Conservation (phyloP, 106 monocot genomes). For the Dendrobium huoshanense region DNA sequence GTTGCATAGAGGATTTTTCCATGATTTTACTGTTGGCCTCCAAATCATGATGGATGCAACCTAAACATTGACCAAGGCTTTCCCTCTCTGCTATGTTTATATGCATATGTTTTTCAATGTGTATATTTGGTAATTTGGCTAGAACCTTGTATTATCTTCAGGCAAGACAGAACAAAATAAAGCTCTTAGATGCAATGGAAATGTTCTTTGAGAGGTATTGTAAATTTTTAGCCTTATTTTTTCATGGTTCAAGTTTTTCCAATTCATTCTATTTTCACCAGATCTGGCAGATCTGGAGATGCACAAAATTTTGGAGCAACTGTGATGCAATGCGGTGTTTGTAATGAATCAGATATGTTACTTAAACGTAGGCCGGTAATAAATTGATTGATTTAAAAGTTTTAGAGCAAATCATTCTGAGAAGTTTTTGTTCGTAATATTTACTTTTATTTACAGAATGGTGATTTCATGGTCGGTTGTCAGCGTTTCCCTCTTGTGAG, state of each 20-base stretch:
- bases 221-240: not conserved
- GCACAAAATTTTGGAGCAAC: slow-evolving; percentile 30
- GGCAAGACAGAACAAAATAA: slow-evolving; percentile 71
- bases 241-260: slow-evolving; percentile 2
- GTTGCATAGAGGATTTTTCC: not conserved
- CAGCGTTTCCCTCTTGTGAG: slow-evolving; percentile 62
- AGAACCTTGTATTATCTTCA: slow-evolving; percentile 8
- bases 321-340: slow-evolving; percentile 62
- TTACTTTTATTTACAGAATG: slow-evolving; percentile 54
- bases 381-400: not conserved
- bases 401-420: not conserved
- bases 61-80: not conserved
- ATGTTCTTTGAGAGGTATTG: slow-evolving; percentile 79
- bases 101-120: not conserved
- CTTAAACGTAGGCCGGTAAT: slow-evolving; percentile 64
- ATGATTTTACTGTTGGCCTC: not conserved
- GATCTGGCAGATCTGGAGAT: slow-evolving; percentile 52
- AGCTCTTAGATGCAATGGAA: slow-evolving; percentile 85
- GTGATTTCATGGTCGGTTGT: slow-evolving; percentile 93
- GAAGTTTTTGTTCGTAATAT: not conserved
- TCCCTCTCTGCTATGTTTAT: not conserved
- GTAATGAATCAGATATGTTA: slow-evolving; percentile 81
- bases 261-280: slow-evolving; percentile 16
- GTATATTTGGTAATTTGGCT: not conserved
- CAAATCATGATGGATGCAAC: not conserved